Evolutionary conservation across 331 rosid species (phyloP).

Genomic region (Rosa hybrid): DNA sequence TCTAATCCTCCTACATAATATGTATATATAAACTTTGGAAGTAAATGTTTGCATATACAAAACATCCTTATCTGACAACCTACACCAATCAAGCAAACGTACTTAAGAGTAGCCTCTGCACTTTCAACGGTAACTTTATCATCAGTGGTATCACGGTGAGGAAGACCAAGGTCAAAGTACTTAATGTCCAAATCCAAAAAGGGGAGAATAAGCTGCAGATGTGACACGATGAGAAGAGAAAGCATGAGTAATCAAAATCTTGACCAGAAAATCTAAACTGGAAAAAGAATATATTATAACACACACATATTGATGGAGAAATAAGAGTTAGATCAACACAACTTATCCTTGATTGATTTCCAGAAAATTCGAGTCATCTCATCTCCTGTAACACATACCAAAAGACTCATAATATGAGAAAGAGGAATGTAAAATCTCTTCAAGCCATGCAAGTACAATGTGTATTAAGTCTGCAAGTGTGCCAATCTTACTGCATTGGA

Average conservation of each 20-base stretch:
- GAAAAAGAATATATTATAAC: neutral
- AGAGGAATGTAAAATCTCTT: neutral
- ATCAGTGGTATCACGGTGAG: slow-evolving; percentile 85
- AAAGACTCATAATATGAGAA: slow-evolving; percentile 24
- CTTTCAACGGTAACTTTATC: slow-evolving; percentile 96
- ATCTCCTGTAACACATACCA: slow-evolving; percentile 64
- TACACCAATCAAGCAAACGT: neutral
- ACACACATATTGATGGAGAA: neutral
- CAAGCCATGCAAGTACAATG: neutral
- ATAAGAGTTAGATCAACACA: slow-evolving; percentile 18
- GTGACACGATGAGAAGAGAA: neutral
- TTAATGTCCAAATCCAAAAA: slow-evolving; percentile 95
- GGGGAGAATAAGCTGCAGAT: slow-evolving; percentile 81
- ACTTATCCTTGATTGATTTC: slow-evolving; percentile 92
- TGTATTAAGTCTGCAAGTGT: neutral
- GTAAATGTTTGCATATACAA: too few relatives aligned
- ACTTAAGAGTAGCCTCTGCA: slow-evolving; percentile 99
- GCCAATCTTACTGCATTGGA: too few relatives aligned
- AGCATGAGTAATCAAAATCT: slow-evolving; percentile 8
- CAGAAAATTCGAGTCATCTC: slow-evolving; percentile 99
- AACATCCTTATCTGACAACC: too few relatives aligned
- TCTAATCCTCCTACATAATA: too few relatives aligned
- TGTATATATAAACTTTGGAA: too few relatives aligned
- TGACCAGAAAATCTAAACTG: neutral
- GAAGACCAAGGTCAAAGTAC: slow-evolving; percentile 95